Evolutionary conservation across 805 yeast genomes (phyloP), one percentile per base, ranked within the genome.

Genomic region (Wickerhamiella bombiphila): DNA sequence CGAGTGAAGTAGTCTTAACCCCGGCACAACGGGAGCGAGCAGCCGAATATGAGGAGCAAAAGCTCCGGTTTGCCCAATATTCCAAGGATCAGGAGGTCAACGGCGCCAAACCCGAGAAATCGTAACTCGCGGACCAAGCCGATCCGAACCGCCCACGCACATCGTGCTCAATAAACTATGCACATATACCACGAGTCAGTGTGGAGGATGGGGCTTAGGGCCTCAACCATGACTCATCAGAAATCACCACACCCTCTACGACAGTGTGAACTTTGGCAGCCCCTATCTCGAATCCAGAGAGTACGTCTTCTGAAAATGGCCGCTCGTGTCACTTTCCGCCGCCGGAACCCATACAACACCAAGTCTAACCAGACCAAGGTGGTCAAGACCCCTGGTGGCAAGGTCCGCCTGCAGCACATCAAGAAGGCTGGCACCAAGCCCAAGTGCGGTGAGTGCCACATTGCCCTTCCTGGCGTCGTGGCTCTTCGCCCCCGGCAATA

Each of bases 361-460:
- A 80, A 78, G 70, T 91, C 98, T 59, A 91, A 91, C 94, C 82
- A 80, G 76, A 88, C 91, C 76, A 88, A 81, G 86, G 93, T 88
- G 70, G 94, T 88, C 61, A 91, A 88, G 82, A 91, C 99, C 71
- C 98, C 99, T 70, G 99, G 99, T 77, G 97, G 97, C 66, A 80
- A 79, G 70, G 78, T 91, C 70, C 78, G 85, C 65, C 94, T 94
- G 64, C 95, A 86, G 70, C 98, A 91, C 74, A 73, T 83, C 63
- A 82, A 82, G 80, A 85, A 85, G 77, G 62, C 63, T 56, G 94
- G 83, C 60, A 65, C 93, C 60, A 76, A 82, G 42, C 65, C 60
- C 58, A 73, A 73, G 68, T 74, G 80, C 59, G 79, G 78, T 60
- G 78, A 71, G 67, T 45, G 50, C 37, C 76, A 76, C 49, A 44